Evolutionary conservation across 2,329 filamentous ascomycete genomes (phyloP).

Genomic region (Corynespora cassiicola): DNA sequence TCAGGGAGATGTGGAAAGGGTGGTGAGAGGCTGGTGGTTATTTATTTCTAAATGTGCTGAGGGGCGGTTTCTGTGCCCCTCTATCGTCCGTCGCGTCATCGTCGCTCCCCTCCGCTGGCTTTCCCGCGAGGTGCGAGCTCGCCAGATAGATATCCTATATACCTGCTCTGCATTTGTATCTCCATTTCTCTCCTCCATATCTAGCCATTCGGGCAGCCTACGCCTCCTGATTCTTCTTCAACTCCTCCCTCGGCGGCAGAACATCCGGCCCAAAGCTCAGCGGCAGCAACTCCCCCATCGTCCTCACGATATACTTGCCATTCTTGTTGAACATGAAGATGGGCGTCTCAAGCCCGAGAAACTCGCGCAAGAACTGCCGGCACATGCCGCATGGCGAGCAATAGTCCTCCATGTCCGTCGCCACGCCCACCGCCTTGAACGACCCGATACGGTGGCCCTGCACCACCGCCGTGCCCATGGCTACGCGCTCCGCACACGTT

Average conservation of each 20-base stretch:
- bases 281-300: conserved; percentile 66
- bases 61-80: no score
- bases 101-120: no score
- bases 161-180: no score
- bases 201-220: conserved; percentile 22
- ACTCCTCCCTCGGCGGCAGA: conserved; percentile 44
- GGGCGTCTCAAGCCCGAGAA: conserved; percentile 62
- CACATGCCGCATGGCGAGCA: conserved; percentile 89
- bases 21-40: no score
- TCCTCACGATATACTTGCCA: conserved; percentile 73
- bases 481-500: conserved; percentile 95
- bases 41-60: no score
- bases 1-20: no score
- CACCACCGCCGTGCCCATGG: conserved; percentile 77
- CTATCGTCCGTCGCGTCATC: no score
- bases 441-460: conserved; percentile 55
- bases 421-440: conserved; percentile 78
- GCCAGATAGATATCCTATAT: no score
- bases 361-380: conserved; percentile 73
- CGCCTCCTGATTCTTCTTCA: conserved; percentile 35
- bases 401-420: conserved; percentile 70
- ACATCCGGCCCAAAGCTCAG: conserved; percentile 62
- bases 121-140: no score
- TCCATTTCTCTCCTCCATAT: not conserved
- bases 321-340: conserved; percentile 93